Evolutionary conservation across 225 moss, liverwort and hornwort species (phyloP), one percentile per base, ranked within the genome.

Genomic region (Pseudisothecium myosuroides): DNA sequence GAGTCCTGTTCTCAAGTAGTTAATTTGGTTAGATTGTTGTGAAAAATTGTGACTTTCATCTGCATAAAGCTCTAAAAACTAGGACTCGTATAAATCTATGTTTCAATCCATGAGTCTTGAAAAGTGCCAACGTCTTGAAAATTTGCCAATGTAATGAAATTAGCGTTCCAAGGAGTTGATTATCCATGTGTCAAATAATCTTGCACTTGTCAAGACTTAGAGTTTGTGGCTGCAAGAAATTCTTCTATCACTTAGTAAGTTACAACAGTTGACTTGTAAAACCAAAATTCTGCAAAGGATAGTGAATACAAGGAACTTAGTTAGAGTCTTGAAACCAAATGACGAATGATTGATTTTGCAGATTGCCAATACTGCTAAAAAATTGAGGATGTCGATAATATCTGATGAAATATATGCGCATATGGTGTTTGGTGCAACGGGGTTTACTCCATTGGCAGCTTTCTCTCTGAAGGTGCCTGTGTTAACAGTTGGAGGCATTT

Each of bases 371-470:
- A 49, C 93, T 18, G 97, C 96, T 31, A 95, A 95, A 90, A 94
- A 87, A 68, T 52, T 97, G 93, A 96, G 92, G 91, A 86, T 98
- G 55, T 94, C 95, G 15, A 90, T 98, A 5, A 97, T 98, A 47
- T 95, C 98, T 17, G 98, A 98, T 86, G 98, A 98, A 86, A 96
- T 98, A 7, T 98, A 98, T 81, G 95, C 95, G 3, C 87, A 91
- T 7, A 91, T 96, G 94, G 95, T 92, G 49, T 98, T 97, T 9
- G 96, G 98, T 49, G 88, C 88, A 10, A 88, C 90, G 41, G 86
- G 92, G 21, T 98, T 98, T 75, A 93, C 93, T 21, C 95, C 95
- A 1, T 95, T 98, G 98, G 95, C 95, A 6, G 88, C 91, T 4
- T 98, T 97, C 72, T 96, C 96, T 34, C 80, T 91, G 76, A 90